phyloP scores from a whole-genome alignment of 192 early-diverging fungal genomes.

The Diversispora eburnea region DNA sequence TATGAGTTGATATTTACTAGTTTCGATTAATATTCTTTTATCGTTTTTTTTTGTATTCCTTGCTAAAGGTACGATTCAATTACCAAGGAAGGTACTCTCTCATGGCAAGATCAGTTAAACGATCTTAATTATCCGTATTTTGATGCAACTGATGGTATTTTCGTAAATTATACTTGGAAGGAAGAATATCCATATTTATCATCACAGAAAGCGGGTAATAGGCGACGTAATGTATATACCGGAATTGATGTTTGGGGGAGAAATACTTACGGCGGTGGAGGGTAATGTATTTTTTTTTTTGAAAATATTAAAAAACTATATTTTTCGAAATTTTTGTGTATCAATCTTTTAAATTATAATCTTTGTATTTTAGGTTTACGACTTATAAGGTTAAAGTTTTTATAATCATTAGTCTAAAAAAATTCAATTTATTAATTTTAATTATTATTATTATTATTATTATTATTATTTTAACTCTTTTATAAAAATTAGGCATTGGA shows the following conservation, averaged over 20 bases:
- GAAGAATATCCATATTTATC: constrained; percentile 34
- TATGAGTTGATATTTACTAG: neutral
- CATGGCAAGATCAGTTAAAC: constrained; percentile 59
- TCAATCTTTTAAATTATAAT: neutral
- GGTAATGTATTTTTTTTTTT: constrained; percentile 18
- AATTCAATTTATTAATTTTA: neutral
- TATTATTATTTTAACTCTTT: neutral
- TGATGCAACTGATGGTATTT: constrained; percentile 46
- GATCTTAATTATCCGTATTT: constrained; percentile 53
- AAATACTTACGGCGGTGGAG: constrained; percentile 55
- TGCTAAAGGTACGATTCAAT: constrained; percentile 51
- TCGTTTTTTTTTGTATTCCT: neutral
- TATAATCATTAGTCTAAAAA: neutral
- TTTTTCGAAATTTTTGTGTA: too few relatives aligned
- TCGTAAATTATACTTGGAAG: constrained; percentile 35
- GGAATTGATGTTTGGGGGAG: constrained; percentile 70
- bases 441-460: constrained; percentile 27
- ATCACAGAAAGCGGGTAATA: constrained; percentile 33
- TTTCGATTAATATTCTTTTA: neutral
- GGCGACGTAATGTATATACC: constrained; percentile 49
- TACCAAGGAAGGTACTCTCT: constrained; percentile 44
- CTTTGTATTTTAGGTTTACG: neutral
- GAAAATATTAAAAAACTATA: neutral
- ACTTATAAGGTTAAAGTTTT: constrained; percentile 5
- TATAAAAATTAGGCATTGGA: constrained; percentile 43